These are phyloP conservation scores for Alternaria metachromatica DNA, from an alignment of 2,329 filamentous ascomycete genomes.

Conservation along the genomic window DNA sequence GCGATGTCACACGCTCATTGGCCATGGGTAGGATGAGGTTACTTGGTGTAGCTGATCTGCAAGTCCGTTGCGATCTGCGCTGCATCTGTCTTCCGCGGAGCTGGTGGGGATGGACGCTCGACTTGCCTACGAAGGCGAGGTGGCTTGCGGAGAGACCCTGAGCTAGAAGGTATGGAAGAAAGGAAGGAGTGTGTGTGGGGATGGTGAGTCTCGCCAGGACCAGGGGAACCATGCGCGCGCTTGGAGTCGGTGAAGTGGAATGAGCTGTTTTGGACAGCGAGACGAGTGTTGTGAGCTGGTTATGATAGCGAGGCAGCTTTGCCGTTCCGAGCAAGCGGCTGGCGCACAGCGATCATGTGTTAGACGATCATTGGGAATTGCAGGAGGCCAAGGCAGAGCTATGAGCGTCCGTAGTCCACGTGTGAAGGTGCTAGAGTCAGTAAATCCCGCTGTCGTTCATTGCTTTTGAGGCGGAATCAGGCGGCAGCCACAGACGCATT, in stretches of 20 bases:
- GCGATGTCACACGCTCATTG: background rate
- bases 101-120: conserved; percentile 14
- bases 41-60: conserved; percentile 15
- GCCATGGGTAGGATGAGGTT: background rate
- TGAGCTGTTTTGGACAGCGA: conserved; percentile 10
- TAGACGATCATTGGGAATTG: conserved; percentile 9
- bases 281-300: conserved; percentile 8
- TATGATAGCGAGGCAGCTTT: conserved; percentile 8
- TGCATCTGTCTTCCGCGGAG: conserved; percentile 14
- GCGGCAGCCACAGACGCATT: background rate
- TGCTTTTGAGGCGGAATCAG: background rate
- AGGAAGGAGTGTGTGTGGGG: conserved; percentile 3
- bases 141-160: conserved; percentile 18
- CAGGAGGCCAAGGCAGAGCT: background rate
- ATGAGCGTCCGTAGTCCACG: background rate
- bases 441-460: background rate
- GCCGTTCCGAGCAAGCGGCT: conserved; percentile 10
- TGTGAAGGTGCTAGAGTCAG: conserved; percentile 3
- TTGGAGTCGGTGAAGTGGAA: conserved; percentile 9
- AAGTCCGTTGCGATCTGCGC: conserved; percentile 18
- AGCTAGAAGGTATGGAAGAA: conserved; percentile 16
- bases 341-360: conserved; percentile 8
- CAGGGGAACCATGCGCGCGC: background rate
- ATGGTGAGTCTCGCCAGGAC: background rate
- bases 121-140: conserved; percentile 13